phyloP scores from a whole-genome alignment of 2,329 filamentous ascomycete species.

The Thelonectria discophora region DNA sequence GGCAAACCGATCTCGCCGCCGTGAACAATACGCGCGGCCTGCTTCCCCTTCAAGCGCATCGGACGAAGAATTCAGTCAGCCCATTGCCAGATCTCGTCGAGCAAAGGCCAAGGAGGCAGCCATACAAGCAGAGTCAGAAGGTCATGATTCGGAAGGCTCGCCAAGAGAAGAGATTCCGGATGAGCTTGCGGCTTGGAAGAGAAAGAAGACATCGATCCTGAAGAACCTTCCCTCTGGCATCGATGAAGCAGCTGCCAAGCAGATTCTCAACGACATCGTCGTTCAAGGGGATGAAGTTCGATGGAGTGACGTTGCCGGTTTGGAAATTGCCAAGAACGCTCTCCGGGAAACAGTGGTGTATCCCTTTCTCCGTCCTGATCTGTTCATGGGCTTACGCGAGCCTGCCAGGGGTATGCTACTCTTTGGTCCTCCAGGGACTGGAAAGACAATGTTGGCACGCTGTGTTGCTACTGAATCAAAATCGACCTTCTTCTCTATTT shows the following conservation, averaged over 20 bases:
- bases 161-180: slow-evolving; percentile 51
- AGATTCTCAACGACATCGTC: slow-evolving; percentile 96
- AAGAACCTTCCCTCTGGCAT: slow-evolving; percentile 83
- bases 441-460: slow-evolving; percentile 96
- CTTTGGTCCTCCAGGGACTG: slow-evolving; percentile 96
- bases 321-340: slow-evolving; percentile 89
- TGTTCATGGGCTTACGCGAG: slow-evolving; percentile 95
- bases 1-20: slow-evolving; percentile 33
- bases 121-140: slow-evolving; percentile 56
- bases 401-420: slow-evolving; percentile 94
- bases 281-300: slow-evolving; percentile 93
- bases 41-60: slow-evolving; percentile 41
- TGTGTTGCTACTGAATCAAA: slow-evolving; percentile 91
- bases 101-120: slow-evolving; percentile 46
- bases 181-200: slow-evolving; percentile 65
- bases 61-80: slow-evolving; percentile 36
- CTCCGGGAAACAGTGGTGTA: slow-evolving; percentile 97
- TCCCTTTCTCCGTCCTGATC: slow-evolving; percentile 90
- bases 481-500: slow-evolving; percentile 97
- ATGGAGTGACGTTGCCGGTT: slow-evolving; percentile 91
- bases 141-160: slow-evolving; percentile 56
- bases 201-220: slow-evolving; percentile 70
- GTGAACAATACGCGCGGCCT: slow-evolving; percentile 32
- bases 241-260: slow-evolving; percentile 82
- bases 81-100: slow-evolving; percentile 37